Evolutionary conservation across 768 basidiomycete species (phyloP).

Genomic region (Russula emetica): DNA sequence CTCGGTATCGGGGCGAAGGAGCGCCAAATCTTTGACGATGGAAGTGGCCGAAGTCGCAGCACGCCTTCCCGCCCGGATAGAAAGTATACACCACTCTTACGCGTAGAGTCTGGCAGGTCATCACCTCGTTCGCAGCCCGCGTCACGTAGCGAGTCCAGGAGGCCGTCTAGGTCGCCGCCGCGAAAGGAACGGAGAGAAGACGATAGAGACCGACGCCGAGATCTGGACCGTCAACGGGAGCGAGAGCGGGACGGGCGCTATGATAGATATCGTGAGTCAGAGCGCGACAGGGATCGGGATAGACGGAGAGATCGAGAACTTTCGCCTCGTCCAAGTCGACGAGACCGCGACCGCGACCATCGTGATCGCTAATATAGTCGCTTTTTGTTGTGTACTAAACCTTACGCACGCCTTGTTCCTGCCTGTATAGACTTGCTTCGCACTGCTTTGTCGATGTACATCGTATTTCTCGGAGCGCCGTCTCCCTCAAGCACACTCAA

Average conservation of each 20-base stretch:
- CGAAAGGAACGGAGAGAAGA: constrained; percentile 13
- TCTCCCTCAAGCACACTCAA: constrained; percentile 35
- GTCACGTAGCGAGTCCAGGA: constrained; percentile 15
- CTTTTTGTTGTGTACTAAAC: not conserved
- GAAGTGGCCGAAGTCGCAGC: constrained; percentile 45
- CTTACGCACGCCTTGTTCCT: not conserved
- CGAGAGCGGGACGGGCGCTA: constrained; percentile 8
- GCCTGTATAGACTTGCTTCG: not conserved
- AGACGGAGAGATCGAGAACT: constrained; percentile 16
- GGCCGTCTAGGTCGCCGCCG: constrained; percentile 8
- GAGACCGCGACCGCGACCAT: constrained; percentile 14
- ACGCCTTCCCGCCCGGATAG: constrained; percentile 53
- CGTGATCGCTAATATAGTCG: not conserved
- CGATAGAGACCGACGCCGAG: constrained; percentile 9
- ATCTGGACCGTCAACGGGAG: constrained; percentile 8
- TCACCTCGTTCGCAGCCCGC: constrained; percentile 11
- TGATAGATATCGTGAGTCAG: not conserved
- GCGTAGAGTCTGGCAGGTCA: constrained; percentile 46
- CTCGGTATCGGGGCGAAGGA: constrained; percentile 95
- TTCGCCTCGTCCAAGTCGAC: constrained; percentile 15
- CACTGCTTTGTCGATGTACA: constrained; percentile 32
- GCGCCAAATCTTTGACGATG: constrained; percentile 65
- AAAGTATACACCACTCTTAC: constrained; percentile 81
- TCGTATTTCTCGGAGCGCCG: constrained; percentile 53
- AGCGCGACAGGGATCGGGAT: constrained; percentile 31